Evolutionary conservation across 192 early-diverging fungal genomes (phyloP), one percentile per base, ranked within the genome.

Genomic region (Backusella tuberculispora): DNA sequence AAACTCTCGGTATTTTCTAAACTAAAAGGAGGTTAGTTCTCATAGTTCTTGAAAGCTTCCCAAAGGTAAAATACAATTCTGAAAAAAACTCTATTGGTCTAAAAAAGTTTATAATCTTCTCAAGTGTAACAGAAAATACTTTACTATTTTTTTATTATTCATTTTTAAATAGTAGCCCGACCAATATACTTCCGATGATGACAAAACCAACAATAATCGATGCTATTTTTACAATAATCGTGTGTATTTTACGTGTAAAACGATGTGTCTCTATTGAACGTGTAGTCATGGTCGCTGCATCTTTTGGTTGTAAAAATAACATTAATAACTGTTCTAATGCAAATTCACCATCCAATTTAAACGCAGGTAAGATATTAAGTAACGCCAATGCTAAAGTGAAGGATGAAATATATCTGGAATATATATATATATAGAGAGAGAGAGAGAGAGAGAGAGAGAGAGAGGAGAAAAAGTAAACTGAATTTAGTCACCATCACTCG

Each of bases 301-400:
- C 17, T 24, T 60, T 56, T 63, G 72, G 53, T 19, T 64, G 53
- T 38, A 80, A 21, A 29, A 76, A 60, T 45, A 76, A 24, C 7
- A 38, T 42, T 3, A 80, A n/a, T 0, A 76, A 40, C 14, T 76
- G 66, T 12, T 65, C 44, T 13, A 91, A 73, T 1, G 92, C 90
- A 74, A 90, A 89, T 46, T 92, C 80, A n/a, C 92, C 92, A 74
- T 94, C 92, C 70, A 94, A 78, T 56, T 88, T 80, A 46, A 85
- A 84, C 9, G 90, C 90, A 4, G 92, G 92, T 17, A 94, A 78
- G 77, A 94, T 94, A 72, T 94, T 94, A 21, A 94, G 72, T 8
- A 94, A 43, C 6, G 90, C 83, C 40, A 94, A 73, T 21, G 91
- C 91, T 14, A 90, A 47, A 13, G 92, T 90, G 50, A 94, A 88